Evolutionary conservation across 2,329 filamentous ascomycete genomes (phyloP).

Genomic region (Cladobotryum protrusum): DNA sequence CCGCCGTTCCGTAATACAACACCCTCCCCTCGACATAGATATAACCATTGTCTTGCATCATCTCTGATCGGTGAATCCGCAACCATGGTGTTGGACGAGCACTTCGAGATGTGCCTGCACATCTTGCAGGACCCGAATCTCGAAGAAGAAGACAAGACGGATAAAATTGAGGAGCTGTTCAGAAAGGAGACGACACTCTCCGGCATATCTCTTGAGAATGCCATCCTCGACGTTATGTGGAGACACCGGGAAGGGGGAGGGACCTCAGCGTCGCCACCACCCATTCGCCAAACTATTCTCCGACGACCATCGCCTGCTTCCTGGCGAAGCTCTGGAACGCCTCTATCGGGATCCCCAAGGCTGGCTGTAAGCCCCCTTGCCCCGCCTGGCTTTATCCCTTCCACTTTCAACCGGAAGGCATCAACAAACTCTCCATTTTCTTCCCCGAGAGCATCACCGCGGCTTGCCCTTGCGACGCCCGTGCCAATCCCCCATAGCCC

Average conservation of each 20-base stretch:
- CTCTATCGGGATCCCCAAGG: slow-evolving; percentile 74
- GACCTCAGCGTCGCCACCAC: slow-evolving; percentile 66
- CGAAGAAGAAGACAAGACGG: slow-evolving; percentile 93
- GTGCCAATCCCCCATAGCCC: slow-evolving; percentile 85
- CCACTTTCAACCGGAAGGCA: slow-evolving; percentile 68
- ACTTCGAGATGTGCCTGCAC: slow-evolving; percentile 86
- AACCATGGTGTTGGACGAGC: slow-evolving; percentile 84
- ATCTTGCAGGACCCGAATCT: slow-evolving; percentile 75
- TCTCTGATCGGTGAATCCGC: slow-evolving; percentile 16
- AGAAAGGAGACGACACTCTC: slow-evolving; percentile 69
- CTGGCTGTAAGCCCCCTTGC: slow-evolving; percentile 76
- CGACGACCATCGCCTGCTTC: slow-evolving; percentile 87
- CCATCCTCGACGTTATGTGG: slow-evolving; percentile 86
- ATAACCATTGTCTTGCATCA: slow-evolving; percentile 3
- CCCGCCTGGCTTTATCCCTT: slow-evolving; percentile 75
- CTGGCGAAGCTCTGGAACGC: slow-evolving; percentile 81
- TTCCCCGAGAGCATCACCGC: slow-evolving; percentile 86
- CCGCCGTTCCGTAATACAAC: background rate
- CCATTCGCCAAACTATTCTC: slow-evolving; percentile 81
- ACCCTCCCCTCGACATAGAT: background rate
- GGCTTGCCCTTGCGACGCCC: slow-evolving; percentile 83
- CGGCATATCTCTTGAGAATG: slow-evolving; percentile 78
- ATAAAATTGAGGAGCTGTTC: slow-evolving; percentile 81
- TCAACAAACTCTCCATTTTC: slow-evolving; percentile 84
- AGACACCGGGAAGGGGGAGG: slow-evolving; percentile 65